Base-by-base conservation (phyloP, 2,329 filamentous ascomycete species). In the Cercospora brassicicola region DNA sequence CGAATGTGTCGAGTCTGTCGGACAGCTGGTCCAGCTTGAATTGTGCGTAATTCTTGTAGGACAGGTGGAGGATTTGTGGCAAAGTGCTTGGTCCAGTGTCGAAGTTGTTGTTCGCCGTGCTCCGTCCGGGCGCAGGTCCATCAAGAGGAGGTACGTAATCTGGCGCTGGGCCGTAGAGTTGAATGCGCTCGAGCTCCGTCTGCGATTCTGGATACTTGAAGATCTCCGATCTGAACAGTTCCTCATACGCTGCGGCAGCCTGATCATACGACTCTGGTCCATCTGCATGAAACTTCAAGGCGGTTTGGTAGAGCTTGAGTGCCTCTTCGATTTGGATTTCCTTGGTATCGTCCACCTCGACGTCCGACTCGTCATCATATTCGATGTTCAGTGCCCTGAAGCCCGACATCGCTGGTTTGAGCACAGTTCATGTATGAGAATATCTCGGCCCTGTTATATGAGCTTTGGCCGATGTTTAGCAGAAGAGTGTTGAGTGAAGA, bases 271-370 rank as follows among this genome's bases (percentile, higher is more conserved):
- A 91, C 18, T 83, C 82, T 0, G 91, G 89, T 1, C 95, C 94
- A 80, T 96, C 93, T 1, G 94, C 90, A 78, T 99, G 95, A 72
- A 94, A 88, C 79, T 94, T 97, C 67, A 99, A 83, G 57, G 95
- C 95, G 74, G 86, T 90, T 77, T 98, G 94, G 78, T 97, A 99
- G 39, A 94, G 87, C 81, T 97, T 98, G 70, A 99, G 84, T 59
- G 95, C 94, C 82, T 99, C 95, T 76, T 99, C 95, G 76, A 98
- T 94, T 85, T 97, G 94, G 62, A 99, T 89, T 80, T 98, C 94
- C 79, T 94, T 95, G 36, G 94, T 97, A 75, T 95, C 93, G 79
- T 99, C 95, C 76, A 97, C 84, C 80, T 97, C 94, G 75, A 96
- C 92, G 77, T 97, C 93, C 71, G 90, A 84, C 67, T 92, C 92